Evolutionary conservation across 441 rosid species (phyloP).

Genomic region (Corymbia calophylla): DNA sequence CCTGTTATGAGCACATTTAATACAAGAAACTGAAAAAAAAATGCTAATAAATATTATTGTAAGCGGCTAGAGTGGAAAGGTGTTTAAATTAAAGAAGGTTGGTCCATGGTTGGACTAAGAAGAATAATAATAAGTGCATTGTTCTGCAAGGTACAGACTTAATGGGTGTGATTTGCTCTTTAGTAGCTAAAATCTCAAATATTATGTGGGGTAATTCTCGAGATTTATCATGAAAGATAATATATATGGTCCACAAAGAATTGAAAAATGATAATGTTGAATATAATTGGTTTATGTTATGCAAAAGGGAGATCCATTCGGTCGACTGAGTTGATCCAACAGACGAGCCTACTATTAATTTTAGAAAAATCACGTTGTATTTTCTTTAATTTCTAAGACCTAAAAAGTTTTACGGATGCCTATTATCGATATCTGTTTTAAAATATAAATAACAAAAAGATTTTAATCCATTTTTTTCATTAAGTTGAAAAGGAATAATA

Average conservation of each 20-base stretch:
- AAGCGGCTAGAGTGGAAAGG: neutral
- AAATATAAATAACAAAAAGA: neutral
- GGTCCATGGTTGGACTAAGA: neutral
- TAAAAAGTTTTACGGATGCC: neutral
- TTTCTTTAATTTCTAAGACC: neutral
- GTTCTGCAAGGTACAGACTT: neutral
- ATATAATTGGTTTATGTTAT: neutral
- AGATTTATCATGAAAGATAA: neutral
- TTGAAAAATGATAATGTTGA: fast-evolving
- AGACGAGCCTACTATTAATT: neutral
- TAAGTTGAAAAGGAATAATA: neutral
- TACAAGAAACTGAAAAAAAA: neutral
- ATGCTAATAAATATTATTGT: neutral
- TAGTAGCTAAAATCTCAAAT: neutral
- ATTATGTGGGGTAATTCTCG: neutral
- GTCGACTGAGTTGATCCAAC: neutral
- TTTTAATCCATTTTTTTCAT: too few species aligned
- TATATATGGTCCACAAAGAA: neutral
- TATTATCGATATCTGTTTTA: too few species aligned
- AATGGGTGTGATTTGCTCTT: neutral
- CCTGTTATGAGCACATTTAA: neutral
- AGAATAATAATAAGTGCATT: neutral
- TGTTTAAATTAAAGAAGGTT: neutral
- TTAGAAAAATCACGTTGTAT: neutral
- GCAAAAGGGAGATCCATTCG: neutral